A percentile compares a stretch with the other conserved stretches of the same genome.
Evolutionary conservation across 345 rosid species (phyloP).

Genomic region (thale cress (Arabidopsis thaliana)): TAIR10.1 NC_003070.9:10184501-10185000

Average conservation of each 20-base stretch:
- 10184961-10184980: not conserved
- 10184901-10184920: not conserved
- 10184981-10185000: not conserved
- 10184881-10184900: not conserved
- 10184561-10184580: slow-evolving; percentile 44
- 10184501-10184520: slow-evolving; percentile 44
- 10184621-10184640: slow-evolving; percentile 35
- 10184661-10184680: not conserved
- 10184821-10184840: not conserved
- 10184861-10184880: not conserved
- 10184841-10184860: not conserved
- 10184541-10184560: slow-evolving; percentile 11
- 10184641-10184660: slow-evolving; percentile 10
- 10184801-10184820: not conserved
- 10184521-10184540: slow-evolving; percentile 42
- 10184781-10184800: not conserved
- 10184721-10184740: not conserved
- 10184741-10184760: slow-evolving; percentile 2
- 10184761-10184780: too few relatives aligned
- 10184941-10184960: not conserved
- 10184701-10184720: slow-evolving; percentile 21
- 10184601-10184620: slow-evolving; percentile 32
- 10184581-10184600: slow-evolving; percentile 37
- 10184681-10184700: slow-evolving; percentile 29
- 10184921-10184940: not conserved